These are phyloP conservation scores for Linnemannia exigua DNA, from an alignment of 192 early-diverging fungal species.

Conservation along the genomic window DNA sequence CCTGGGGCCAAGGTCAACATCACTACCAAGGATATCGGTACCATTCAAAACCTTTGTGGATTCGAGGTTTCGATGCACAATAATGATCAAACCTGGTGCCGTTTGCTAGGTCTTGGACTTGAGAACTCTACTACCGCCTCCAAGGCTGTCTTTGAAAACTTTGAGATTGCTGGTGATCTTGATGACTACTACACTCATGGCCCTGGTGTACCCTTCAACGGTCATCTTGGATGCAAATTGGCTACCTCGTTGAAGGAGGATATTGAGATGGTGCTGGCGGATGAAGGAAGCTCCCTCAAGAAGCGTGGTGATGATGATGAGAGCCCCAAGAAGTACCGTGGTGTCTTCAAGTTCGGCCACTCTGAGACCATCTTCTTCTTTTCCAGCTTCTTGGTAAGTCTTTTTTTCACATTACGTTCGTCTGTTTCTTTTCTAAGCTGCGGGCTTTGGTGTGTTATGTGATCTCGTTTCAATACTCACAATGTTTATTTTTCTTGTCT, in stretches of 20 bases:
- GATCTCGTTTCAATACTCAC: too few relatives aligned
- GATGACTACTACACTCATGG: constrained; percentile 42
- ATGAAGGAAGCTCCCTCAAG: not conserved
- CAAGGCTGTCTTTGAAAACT: constrained; percentile 9
- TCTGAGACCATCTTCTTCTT: constrained; percentile 47
- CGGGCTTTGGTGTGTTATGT: too few relatives aligned
- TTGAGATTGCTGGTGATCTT: constrained; percentile 38
- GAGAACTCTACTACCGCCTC: not conserved
- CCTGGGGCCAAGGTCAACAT: constrained; percentile 8
- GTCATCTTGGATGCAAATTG: constrained; percentile 39
- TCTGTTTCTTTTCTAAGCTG: not conserved
- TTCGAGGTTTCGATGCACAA: constrained; percentile 38
- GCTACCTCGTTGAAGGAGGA: constrained; percentile 16
- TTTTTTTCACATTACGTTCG: not conserved
- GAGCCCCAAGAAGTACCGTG: not conserved
- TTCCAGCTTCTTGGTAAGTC: constrained; percentile 41
- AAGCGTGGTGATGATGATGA: constrained; percentile 7
- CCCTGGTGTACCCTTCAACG: constrained; percentile 45
- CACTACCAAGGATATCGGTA: constrained; percentile 28
- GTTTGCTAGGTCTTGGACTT: constrained; percentile 1
- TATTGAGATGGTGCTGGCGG: constrained; percentile 10
- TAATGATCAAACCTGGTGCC: constrained; percentile 48
- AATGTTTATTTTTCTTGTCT: too few relatives aligned
- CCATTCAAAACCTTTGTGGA: constrained; percentile 31
- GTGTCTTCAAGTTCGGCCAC: constrained; percentile 49